Percentiles rank a stretch among this genome's conserved stretches.
These are phyloP conservation scores for Neurospora sp. DNA, from an alignment of 2,329 filamentous ascomycete genomes.

Conservation along the genomic window DNA sequence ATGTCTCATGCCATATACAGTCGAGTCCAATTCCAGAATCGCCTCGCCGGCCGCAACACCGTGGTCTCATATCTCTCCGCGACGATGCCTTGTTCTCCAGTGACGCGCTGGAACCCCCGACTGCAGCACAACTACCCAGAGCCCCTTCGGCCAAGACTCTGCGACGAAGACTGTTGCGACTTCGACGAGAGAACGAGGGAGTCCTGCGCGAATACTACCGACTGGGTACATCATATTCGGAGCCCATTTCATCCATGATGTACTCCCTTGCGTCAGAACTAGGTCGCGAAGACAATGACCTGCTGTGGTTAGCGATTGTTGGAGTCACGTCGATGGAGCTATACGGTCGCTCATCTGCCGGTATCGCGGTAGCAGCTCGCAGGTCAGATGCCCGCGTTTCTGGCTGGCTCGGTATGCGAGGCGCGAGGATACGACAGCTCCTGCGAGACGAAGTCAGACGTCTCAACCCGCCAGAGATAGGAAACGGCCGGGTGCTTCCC, in stretches of 20 bases:
- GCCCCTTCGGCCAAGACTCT: constrained; percentile 62
- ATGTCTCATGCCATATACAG: constrained; percentile 26
- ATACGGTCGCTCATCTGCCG: constrained; percentile 76
- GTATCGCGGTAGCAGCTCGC: constrained; percentile 53
- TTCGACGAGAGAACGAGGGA: constrained; percentile 67
- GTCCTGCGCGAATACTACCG: constrained; percentile 76
- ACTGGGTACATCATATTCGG: constrained; percentile 81
- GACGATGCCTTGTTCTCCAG: constrained; percentile 38
- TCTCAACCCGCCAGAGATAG: constrained; percentile 67
- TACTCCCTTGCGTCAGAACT: constrained; percentile 93
- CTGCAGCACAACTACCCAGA: constrained; percentile 47
- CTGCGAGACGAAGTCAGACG: constrained; percentile 89
- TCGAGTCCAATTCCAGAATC: constrained; percentile 57
- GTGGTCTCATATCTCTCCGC: constrained; percentile 48
- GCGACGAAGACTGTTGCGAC: constrained; percentile 60
- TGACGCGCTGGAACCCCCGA: constrained; percentile 42
- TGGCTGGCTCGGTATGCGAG: constrained; percentile 74
- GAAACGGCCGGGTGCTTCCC: constrained; percentile 48
- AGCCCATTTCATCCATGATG: constrained; percentile 87
- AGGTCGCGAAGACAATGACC: constrained; percentile 90
- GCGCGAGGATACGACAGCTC: constrained; percentile 74
- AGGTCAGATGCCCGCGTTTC: constrained; percentile 47
- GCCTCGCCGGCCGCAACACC: constrained; percentile 47
- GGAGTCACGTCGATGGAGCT: constrained; percentile 91
- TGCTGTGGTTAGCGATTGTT: constrained; percentile 90